These are phyloP conservation scores for Solanum pimpinellifolium DNA, from an alignment of 257 asterid species.

Conservation along the genomic window DNA sequence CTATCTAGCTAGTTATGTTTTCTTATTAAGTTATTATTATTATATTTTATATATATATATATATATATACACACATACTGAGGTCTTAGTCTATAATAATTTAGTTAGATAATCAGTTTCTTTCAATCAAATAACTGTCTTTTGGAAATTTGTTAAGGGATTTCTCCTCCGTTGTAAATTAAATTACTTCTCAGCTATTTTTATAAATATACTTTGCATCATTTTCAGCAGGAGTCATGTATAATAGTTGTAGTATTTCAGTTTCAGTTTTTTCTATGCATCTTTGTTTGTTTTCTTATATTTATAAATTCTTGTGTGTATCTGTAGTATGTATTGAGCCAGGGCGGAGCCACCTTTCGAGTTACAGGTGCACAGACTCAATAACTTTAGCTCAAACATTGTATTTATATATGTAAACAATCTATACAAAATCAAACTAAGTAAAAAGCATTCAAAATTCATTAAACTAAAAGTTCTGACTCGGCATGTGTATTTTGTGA, in stretches of 20 bases:
- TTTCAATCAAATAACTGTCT: neutral
- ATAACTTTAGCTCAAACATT: fast-evolving
- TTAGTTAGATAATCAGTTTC: neutral
- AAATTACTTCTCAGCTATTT: neutral
- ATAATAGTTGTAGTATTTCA: neutral
- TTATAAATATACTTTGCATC: neutral
- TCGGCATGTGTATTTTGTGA: neutral
- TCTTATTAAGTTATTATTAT: neutral
- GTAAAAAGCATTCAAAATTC: neutral
- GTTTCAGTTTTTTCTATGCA: neutral
- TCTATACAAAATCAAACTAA: neutral
- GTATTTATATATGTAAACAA: neutral
- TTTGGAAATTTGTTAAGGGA: neutral
- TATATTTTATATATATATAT: neutral
- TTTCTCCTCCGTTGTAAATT: neutral
- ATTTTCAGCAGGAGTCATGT: neutral
- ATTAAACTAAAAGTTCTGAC: neutral
- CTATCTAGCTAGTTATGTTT: neutral
- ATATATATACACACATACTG: neutral
- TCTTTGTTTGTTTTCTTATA: too few species aligned
- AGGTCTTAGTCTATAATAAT: neutral
- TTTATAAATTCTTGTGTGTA: neutral
- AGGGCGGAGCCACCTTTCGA: neutral
- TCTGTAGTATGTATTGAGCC: neutral
- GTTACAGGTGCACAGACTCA: fast-evolving